Conservation (phyloP, 108 stramenopile genomes). For the Fistulifera solaris region DNA sequence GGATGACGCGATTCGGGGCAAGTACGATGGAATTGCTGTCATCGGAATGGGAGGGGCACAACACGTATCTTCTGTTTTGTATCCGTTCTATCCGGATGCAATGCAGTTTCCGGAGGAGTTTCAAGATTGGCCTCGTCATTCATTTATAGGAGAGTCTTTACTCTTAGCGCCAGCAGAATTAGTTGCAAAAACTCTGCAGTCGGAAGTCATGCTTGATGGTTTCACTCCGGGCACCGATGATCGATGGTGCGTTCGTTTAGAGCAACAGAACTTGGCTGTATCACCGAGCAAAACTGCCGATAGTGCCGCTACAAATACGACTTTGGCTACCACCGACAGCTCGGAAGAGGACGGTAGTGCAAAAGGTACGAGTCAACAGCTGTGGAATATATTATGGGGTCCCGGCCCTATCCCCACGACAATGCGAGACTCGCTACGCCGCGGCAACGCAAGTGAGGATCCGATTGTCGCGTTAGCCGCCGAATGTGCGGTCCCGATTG, state of each 20-base stretch:
- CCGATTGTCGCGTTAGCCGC: conserved; percentile 27
- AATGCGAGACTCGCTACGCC: conserved; percentile 1
- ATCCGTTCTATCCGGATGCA: no score
- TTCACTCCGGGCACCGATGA: conserved; percentile 34
- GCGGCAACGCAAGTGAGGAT: conserved; percentile 11
- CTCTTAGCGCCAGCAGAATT: conserved; percentile 16
- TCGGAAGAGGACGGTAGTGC: conserved; percentile 8
- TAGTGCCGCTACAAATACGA: not conserved
- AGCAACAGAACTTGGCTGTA: not conserved
- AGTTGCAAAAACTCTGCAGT: conserved; percentile 33
- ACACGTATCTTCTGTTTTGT: no score
- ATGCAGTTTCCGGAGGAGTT: no score
- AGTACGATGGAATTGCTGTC: no score
- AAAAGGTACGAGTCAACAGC: conserved; percentile 9
- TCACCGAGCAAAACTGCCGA: not conserved
- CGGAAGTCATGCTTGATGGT: conserved; percentile 51
- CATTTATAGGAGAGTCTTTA: no score
- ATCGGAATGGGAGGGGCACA: no score
- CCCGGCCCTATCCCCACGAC: conserved; percentile 17
- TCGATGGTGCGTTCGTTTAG: conserved; percentile 40
- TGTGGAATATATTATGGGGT: conserved; percentile 43
- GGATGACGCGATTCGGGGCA: no score
- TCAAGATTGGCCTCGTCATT: no score
- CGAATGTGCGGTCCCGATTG: conserved; percentile 36
- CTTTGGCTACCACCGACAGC: not conserved